Evolutionary conservation across 345 rosid genomes (phyloP).

Genomic region (Gossypium sturtianum): DNA sequence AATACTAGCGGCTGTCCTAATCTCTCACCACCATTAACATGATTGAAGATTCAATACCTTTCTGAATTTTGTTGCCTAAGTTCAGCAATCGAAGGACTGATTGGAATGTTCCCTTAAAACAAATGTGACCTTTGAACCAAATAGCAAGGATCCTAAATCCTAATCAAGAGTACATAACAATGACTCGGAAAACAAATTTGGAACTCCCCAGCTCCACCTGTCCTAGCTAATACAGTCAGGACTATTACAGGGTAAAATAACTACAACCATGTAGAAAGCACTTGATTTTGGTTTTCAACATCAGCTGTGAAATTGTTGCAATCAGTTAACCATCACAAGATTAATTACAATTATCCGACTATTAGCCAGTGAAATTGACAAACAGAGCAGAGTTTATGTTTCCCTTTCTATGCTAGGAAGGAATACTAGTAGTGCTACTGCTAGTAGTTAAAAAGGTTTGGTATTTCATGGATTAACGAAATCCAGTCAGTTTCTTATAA

Average conservation of each 20-base stretch:
- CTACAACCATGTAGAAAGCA: background rate
- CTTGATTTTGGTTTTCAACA: background rate
- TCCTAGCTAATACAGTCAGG: slow-evolving; percentile 10
- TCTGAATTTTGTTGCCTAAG: no score
- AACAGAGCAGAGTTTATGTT: background rate
- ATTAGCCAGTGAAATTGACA: background rate
- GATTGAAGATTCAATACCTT: no score
- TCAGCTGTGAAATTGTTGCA: background rate
- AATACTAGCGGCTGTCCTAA: no score
- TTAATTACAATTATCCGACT: background rate
- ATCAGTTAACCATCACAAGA: background rate
- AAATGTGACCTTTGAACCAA: slow-evolving; percentile 3
- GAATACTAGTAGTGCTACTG: background rate
- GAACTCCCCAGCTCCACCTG: slow-evolving; percentile 28
- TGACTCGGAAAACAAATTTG: slow-evolving; percentile 5
- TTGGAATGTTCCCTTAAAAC: background rate
- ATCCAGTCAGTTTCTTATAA: background rate
- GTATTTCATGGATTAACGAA: background rate
- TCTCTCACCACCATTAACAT: no score
- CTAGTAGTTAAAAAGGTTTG: background rate
- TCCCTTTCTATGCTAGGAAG: background rate
- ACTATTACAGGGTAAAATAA: background rate
- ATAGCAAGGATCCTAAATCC: slow-evolving; percentile 1
- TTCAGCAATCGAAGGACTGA: background rate
- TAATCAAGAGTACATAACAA: background rate